Percentiles rank a stretch among this genome's conserved stretches.
These are phyloP conservation scores for Geotrichum histeridarum DNA, from an alignment of 1,139 yeast genomes.

Conservation along the genomic window DNA sequence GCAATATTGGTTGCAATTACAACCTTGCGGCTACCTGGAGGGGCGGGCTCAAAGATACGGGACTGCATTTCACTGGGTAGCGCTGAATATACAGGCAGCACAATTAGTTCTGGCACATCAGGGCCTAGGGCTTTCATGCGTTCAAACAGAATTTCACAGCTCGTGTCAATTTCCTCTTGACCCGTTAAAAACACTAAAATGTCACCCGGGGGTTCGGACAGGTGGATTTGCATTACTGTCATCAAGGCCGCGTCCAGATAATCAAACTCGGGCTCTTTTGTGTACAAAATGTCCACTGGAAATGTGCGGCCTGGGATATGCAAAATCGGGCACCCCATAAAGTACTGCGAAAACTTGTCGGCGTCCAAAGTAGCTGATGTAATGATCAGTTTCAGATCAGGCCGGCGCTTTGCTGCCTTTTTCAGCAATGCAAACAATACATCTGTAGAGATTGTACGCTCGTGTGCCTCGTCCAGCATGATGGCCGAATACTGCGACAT, in stretches of 20 bases:
- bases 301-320: conserved; percentile 84
- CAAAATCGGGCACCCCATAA: conserved; percentile 72
- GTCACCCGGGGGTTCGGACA: conserved; percentile 74
- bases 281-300: conserved; percentile 77
- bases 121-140: conserved; percentile 64
- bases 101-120: conserved; percentile 58
- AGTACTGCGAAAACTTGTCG: conserved; percentile 70
- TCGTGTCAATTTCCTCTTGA: conserved; percentile 87
- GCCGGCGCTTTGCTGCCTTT: conserved; percentile 62
- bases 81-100: conserved; percentile 83
- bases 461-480: conserved; percentile 95
- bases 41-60: conserved; percentile 69
- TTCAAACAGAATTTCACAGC: conserved; percentile 69
- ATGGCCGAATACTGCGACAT: conserved; percentile 74
- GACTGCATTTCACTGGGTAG: conserved; percentile 72
- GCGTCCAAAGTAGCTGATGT: conserved; percentile 94
- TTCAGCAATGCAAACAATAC: conserved; percentile 80
- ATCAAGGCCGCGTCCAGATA: conserved; percentile 77
- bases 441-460: conserved; percentile 90
- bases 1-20: conserved; percentile 78
- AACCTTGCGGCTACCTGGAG: conserved; percentile 63
- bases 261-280: conserved; percentile 79
- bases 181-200: conserved; percentile 83
- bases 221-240: conserved; percentile 76
- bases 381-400: conserved; percentile 70